These are phyloP conservation scores for Trichocomaceae sp. DNA, from an alignment of 2,329 filamentous ascomycete genomes.

Conservation along the genomic window DNA sequence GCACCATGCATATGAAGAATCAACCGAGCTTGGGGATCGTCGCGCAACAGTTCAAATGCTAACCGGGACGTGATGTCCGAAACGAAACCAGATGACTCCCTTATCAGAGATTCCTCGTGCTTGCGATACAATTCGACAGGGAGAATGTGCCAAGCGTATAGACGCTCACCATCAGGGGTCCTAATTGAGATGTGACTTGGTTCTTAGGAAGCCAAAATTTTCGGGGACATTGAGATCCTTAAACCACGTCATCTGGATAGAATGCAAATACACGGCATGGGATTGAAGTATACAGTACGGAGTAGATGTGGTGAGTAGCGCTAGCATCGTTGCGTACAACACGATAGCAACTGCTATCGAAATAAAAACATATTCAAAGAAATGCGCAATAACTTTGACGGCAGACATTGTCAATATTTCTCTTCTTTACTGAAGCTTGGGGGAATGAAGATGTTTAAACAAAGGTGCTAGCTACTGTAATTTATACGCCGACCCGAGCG, in stretches of 20 bases:
- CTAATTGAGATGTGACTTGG: conserved; percentile 75
- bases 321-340: conserved; percentile 42
- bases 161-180: conserved; percentile 65
- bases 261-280: conserved; percentile 79
- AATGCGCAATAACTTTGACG: not conserved
- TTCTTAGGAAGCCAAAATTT: conserved; percentile 85
- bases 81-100: conserved; percentile 45
- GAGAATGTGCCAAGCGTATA: conserved; percentile 88
- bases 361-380: conserved; percentile 20
- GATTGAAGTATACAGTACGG: conserved; percentile 46
- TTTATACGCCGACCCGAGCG: too few relatives aligned
- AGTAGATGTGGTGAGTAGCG: conserved; percentile 40
- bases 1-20: conserved; percentile 52
- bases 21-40: conserved; percentile 46
- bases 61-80: conserved; percentile 42
- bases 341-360: conserved; percentile 21
- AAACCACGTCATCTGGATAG: conserved; percentile 65
- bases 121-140: conserved; percentile 69
- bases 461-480: too few relatives aligned
- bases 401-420: too few relatives aligned
- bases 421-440: too few relatives aligned
- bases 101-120: conserved; percentile 57
- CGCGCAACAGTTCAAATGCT: conserved; percentile 46
- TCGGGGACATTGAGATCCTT: conserved; percentile 69
- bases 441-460: too few relatives aligned